phyloP scores from a whole-genome alignment of 805 yeast genomes.

The Metschnikowia bowlesiae region DNA sequence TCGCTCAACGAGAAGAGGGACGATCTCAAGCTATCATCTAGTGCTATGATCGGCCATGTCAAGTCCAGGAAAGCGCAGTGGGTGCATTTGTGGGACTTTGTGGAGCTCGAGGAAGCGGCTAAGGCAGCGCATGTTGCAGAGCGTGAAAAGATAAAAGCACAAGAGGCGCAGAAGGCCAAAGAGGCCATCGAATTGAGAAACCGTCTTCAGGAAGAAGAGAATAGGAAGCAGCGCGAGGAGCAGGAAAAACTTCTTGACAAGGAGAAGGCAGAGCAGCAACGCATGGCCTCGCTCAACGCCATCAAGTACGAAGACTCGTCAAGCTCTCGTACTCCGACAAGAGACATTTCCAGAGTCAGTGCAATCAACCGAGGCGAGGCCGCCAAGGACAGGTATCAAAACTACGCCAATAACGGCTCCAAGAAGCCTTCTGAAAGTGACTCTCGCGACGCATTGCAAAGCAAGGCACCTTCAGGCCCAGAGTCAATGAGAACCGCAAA shows the following conservation, averaged over 20 bases:
- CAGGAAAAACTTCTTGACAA: conserved; percentile 5
- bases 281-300: conserved; percentile 6
- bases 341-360: conserved; percentile 13
- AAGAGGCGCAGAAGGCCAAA: conserved; percentile 12
- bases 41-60: conserved; percentile 64
- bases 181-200: conserved; percentile 11
- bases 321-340: conserved; percentile 6
- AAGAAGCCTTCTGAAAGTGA: not conserved
- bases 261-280: conserved; percentile 3
- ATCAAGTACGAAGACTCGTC: conserved; percentile 20
- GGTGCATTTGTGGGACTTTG: conserved; percentile 54
- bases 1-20: conserved; percentile 59
- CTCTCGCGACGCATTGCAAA: not conserved
- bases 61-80: conserved; percentile 50
- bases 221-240: conserved; percentile 11
- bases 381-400: conserved; percentile 28
- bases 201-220: conserved; percentile 12
- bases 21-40: conserved; percentile 74
- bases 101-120: conserved; percentile 44
- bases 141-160: conserved; percentile 20
- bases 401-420: conserved; percentile 18
- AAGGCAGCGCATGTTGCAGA: conserved; percentile 23
- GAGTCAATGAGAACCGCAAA: conserved; percentile 1
- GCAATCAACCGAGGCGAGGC: conserved; percentile 5
- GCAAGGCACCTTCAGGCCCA: not conserved